A percentile compares a stretch with the other conserved stretches of the same genome.
Conservation (phyloP, 1,139 yeast genomes). For the Debaryomycetaceae sp. region DNA sequence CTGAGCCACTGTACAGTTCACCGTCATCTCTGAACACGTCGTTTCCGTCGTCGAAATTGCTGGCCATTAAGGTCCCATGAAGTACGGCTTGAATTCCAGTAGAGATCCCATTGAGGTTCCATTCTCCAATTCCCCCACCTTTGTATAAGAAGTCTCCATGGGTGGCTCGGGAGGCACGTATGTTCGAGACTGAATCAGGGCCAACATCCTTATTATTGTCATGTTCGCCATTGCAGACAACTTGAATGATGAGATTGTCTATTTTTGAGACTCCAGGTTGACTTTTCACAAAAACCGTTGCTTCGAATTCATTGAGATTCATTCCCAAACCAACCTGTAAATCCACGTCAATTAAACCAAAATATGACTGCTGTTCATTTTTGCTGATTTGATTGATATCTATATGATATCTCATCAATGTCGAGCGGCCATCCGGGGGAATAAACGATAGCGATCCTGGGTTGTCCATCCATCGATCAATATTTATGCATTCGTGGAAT, state of each 20-base stretch:
- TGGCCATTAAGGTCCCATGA: constrained; percentile 46
- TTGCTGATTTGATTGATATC: constrained; percentile 32
- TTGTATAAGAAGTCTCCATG: constrained; percentile 67
- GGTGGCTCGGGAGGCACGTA: constrained; percentile 59
- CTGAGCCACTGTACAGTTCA: constrained; percentile 5
- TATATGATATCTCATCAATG: constrained; percentile 61
- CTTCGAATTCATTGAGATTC: constrained; percentile 70
- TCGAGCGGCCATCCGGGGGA: constrained; percentile 85
- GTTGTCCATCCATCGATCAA: constrained; percentile 38
- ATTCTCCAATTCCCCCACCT: constrained; percentile 56
- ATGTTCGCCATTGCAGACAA: constrained; percentile 31
- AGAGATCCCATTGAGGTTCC: constrained; percentile 62
- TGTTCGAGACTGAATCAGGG: constrained; percentile 10
- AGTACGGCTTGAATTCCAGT: constrained; percentile 70
- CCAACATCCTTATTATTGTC: constrained; percentile 6
- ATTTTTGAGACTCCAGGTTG: constrained; percentile 50
- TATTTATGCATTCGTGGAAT: constrained; percentile 58
- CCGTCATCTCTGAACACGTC: neutral
- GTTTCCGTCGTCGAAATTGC: constrained; percentile 9
- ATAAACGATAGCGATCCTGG: constrained; percentile 56
- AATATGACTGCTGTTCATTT: constrained; percentile 18
- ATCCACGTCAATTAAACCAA: constrained; percentile 61
- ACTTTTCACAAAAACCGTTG: constrained; percentile 53
- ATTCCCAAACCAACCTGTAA: constrained; percentile 60
- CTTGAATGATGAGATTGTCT: constrained; percentile 53